phyloP scores from a whole-genome alignment of 192 early-diverging fungal species.

The Entomortierella beljakovae region DNA sequence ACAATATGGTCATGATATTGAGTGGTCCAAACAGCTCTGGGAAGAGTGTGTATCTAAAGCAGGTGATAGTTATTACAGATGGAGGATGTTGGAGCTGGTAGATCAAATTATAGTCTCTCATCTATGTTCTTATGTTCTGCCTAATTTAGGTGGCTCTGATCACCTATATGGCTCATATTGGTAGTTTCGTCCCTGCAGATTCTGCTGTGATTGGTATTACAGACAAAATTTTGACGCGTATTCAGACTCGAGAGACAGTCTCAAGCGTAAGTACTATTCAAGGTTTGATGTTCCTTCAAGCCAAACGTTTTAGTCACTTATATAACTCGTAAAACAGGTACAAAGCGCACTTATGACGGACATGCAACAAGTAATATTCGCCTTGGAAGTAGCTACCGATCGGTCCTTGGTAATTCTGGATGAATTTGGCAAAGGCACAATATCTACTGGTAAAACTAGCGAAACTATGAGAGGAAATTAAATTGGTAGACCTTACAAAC shows the following conservation, averaged over 20 bases:
- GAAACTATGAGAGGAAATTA: neutral
- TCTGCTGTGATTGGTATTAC: constrained; percentile 77
- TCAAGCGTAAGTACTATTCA: constrained; percentile 58
- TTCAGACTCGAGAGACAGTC: constrained; percentile 77
- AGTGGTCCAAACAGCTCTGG: constrained; percentile 91
- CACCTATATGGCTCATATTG: constrained; percentile 90
- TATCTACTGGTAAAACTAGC: constrained; percentile 55
- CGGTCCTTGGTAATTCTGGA: constrained; percentile 77
- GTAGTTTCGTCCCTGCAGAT: constrained; percentile 88
- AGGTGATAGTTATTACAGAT: constrained; percentile 42
- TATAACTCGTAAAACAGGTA: constrained; percentile 50
- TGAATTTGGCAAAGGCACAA: constrained; percentile 89
- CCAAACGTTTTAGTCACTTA: no score
- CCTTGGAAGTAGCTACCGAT: constrained; percentile 61
- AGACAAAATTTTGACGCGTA: constrained; percentile 82
- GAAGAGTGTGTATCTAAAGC: constrained; percentile 80
- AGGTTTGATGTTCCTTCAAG: neutral
- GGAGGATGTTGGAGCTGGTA: no score
- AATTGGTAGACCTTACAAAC: neutral
- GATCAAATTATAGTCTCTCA: no score
- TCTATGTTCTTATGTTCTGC: neutral
- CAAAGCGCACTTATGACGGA: constrained; percentile 83
- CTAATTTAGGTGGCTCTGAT: constrained; percentile 74
- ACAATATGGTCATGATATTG: constrained; percentile 69
- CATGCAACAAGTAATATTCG: constrained; percentile 69